Evolutionary conservation across 1,284 basidiomycete genomes (phyloP), one percentile per base, ranked within the genome.

Genomic region (Marasmius fiardii): DNA sequence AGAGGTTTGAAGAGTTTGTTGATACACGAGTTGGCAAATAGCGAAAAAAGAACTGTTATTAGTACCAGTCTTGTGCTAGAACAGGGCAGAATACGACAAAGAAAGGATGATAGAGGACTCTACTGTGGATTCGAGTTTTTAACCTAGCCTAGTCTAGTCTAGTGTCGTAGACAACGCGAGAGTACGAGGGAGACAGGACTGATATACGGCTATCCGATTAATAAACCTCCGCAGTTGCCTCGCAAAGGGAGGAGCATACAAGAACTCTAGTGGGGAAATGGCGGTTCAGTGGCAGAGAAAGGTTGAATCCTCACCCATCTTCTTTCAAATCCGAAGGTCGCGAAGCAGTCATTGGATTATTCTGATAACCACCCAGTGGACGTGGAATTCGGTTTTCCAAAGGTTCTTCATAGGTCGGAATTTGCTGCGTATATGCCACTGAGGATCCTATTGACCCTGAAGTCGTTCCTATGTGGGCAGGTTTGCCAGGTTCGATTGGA

Each of bases 251-350:
- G 61, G 26, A 31, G 26, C 34, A 35, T 48, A 37, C 11, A 35
- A 52, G 8, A 43, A 24, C 18, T n/a, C 18, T 28, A 10, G n/a
- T 18, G 11, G 20, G 31, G 52, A 41, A 53, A 58, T 53, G 41
- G 26, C 48, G 20, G 52, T 56, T 41, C 51, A 50, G 41, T 21
- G 51, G n/a, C 28, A 64, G 23, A 16, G 54, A 56, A 53, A 52
- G 51, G 44, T 53, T 51, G 56, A 58, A 63, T 56, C 64, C 95
- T 94, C 84, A 97, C 95, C 95, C 95, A 91, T 97, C 95, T 68
- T 98, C 95, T 72, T 95, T 95, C 93, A 95, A 96, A 71, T 98
- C 95, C 52, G 91, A 93, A 12, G 94, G 93, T 54, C 91, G 81
- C 24, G 95, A 80, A 20, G 89, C 86, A 14, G 76, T 75, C 44